These are phyloP conservation scores for Licmophora abbreviata DNA, from an alignment of 108 stramenopile species.

Conservation along the genomic window DNA sequence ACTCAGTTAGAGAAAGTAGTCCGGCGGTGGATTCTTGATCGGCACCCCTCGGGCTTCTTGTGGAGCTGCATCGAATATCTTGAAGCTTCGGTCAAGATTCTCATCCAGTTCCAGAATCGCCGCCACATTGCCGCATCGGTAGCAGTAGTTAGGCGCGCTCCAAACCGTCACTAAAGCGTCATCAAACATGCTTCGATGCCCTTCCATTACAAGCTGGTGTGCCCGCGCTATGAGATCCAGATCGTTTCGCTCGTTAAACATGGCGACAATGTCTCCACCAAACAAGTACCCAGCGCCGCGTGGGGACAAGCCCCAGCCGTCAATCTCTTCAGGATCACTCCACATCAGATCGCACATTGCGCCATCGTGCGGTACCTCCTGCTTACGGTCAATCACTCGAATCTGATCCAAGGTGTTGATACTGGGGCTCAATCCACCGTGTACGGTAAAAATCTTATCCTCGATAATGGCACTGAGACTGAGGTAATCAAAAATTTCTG, in stretches of 20 bases:
- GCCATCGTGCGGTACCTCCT: constrained; percentile 91
- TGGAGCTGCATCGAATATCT: constrained; percentile 97
- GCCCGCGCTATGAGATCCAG: constrained; percentile 88
- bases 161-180: constrained; percentile 93
- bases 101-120: constrained; percentile 89
- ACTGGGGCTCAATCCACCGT: constrained; percentile 85
- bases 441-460: constrained; percentile 80
- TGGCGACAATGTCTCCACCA: constrained; percentile 91
- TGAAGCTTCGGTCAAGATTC: constrained; percentile 74
- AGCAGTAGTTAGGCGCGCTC: constrained; percentile 96
- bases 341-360: constrained; percentile 88
- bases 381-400: constrained; percentile 72
- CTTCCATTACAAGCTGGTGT: constrained; percentile 98
- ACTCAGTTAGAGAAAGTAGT: constrained; percentile 85
- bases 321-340: constrained; percentile 77
- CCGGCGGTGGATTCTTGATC: constrained; percentile 86
- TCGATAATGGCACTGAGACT: constrained; percentile 81
- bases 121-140: constrained; percentile 95
- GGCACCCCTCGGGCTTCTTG: constrained; percentile 90
- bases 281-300: constrained; percentile 92
- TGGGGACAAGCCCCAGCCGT: constrained; percentile 53
- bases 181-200: constrained; percentile 74
- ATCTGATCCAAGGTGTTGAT: constrained; percentile 86
- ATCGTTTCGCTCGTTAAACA: constrained; percentile 89
- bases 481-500: constrained; percentile 84